Evolutionary conservation across 768 basidiomycete species (phyloP), one percentile per base, ranked within the genome.

Genomic region (Fistulinella prunicolor): DNA sequence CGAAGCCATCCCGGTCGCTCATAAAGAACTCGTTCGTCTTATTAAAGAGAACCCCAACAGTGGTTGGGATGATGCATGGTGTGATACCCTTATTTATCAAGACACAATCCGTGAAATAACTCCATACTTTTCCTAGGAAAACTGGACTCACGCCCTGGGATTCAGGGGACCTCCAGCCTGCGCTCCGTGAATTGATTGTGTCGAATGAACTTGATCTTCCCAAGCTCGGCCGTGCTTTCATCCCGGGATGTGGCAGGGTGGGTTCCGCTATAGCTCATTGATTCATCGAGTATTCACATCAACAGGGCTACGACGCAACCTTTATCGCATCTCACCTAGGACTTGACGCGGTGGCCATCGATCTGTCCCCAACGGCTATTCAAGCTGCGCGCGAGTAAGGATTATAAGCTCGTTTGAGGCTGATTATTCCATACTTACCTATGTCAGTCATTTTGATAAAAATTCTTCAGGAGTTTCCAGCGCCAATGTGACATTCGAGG

Each of bases 71-170:
- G 35, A 51, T 17, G 57, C 60, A 38, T 62, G 49, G 60, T 58
- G 9, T 23, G 50, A n/a, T n/a, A n/a, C n/a, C n/a, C n/a, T n/a
- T 29, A 13, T 19, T 35, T 7, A 13, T 9, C 13, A 10, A 7
- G n/a, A n/a, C n/a, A 32, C 20, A 46, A 8, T 14, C 12, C n/a
- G 42, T 19, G 5, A 37, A 43, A 24, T 42, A 6, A 47, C 23
- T 12, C 20, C 17, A 7, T 16, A 4, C 22, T 39, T 41, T 19
- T 35, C 20, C 13, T 51, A 79, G 81, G 80, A 67, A 76, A 56
- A 54, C 63, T 0, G 67, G 70, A 0, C 46, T 79, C 1, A 85
- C 81, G 0, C 85, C 86, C 1, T 88, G 86, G 85, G 85, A 86
- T 53, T 59, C 60, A 6, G 77, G 82, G 3, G 62, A 68, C 6